A percentile compares a stretch with the other conserved stretches of the same genome.
phyloP scores from a whole-genome alignment of 768 basidiomycete genomes.

The Collybia mongolica region DNA sequence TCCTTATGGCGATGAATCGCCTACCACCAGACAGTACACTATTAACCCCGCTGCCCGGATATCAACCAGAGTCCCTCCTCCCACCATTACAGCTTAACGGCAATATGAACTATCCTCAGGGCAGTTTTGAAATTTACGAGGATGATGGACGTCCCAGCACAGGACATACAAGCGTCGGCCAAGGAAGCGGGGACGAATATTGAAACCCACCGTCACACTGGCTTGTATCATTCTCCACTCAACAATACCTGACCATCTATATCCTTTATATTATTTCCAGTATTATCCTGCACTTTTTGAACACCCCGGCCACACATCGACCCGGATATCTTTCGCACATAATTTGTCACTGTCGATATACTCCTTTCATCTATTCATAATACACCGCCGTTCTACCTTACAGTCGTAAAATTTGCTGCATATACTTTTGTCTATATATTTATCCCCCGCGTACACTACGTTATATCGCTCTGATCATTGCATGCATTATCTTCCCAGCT shows the following conservation, averaged over 20 bases:
- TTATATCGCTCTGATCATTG: neutral
- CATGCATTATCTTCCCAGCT: constrained; percentile 4
- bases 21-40: constrained; percentile 67
- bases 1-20: constrained; percentile 28
- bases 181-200: constrained; percentile 30
- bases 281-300: neutral
- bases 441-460: neutral
- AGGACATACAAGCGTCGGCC: constrained; percentile 35
- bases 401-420: constrained; percentile 13
- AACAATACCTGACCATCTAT: constrained; percentile 1
- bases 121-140: constrained; percentile 36
- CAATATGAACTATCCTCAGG: constrained; percentile 23
- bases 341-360: neutral
- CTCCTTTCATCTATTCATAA: neutral
- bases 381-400: constrained; percentile 9
- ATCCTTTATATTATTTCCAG: neutral
- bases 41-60: constrained; percentile 68
- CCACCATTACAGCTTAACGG: constrained; percentile 26
- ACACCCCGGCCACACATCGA: too few relatives aligned
- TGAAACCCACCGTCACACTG: neutral
- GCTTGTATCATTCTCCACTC: neutral
- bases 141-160: constrained; percentile 40
- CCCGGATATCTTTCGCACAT: neutral
- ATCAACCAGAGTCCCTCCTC: constrained; percentile 42
- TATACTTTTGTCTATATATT: constrained; percentile 9